Base-by-base conservation (phyloP, 2,329 filamentous ascomycete genomes). In the Diaporthe helianthi region DNA sequence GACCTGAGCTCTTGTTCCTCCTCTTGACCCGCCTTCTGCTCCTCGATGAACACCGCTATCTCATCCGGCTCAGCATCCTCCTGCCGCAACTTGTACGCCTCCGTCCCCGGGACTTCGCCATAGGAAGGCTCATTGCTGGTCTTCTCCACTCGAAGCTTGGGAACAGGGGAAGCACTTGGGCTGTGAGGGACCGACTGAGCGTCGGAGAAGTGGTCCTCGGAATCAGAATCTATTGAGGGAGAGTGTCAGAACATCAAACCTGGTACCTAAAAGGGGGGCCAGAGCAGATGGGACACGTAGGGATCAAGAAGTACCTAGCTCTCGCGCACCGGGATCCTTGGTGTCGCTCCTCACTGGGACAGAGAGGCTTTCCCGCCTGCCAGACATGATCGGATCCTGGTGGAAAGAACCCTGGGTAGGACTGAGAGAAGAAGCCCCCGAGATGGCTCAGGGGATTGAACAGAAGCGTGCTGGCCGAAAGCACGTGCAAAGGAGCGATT, bases 201-300 rank as follows among this genome's bases (percentile, higher is more conserved):
- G 76, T 92, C 89, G 63, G 87, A 90, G 78, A 90, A 92, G 79
- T 91, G 89, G 73, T 92, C 89, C 54, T 91, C 89, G 33, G 88
- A 90, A 72, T 91, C 89, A 60, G 89, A 83, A 70, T 86, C 86
- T 80, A 77, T 78, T 78, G 52, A 26, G n/a, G 1, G 38, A 0
- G 9, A 0, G 9, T 6, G 44, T 69, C 22, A 67, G 63, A 31
- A 49, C 10, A 44, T 17, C 7, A 8, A 10, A 7, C 33, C 29
- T 15, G 12, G 36, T 2, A n/a, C 22, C 8, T 6, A 44, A 15
- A 13, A 44, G 24, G 24, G 44, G 22, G 17, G 17, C 41, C 24
- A 13, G n/a, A 24, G 44, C 44, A 12, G 5, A 22, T 38, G 41
- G 24, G 67, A 41, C 53, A 36, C 26, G 33, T 55, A 10, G 67